Conservation (phyloP, 176 grass and related monocot genomes). For the Paspalum notatum region DNA sequence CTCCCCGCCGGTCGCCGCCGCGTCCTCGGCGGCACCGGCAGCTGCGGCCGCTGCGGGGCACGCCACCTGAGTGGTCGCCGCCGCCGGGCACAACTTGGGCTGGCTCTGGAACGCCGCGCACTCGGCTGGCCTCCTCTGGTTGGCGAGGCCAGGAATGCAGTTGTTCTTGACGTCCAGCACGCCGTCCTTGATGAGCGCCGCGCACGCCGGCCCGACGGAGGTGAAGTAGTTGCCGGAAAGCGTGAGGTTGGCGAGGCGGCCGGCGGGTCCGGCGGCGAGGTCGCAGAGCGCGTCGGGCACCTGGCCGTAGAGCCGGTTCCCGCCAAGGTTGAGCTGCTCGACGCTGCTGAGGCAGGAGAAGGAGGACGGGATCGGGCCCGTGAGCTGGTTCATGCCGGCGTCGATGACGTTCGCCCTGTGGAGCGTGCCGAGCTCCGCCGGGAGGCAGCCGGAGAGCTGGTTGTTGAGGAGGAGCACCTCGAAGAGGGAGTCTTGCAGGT, state of each 20-base stretch:
- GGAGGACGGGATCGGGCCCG: constrained; percentile 61
- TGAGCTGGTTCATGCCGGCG: constrained; percentile 67
- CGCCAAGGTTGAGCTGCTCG: constrained; percentile 62
- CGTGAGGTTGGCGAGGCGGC: constrained; percentile 63
- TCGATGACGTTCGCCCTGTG: constrained; percentile 59
- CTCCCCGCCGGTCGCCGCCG: background rate
- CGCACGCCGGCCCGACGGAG: constrained; percentile 53
- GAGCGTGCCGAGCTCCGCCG: constrained; percentile 60
- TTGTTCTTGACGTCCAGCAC: constrained; percentile 63
- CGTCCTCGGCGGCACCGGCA: background rate
- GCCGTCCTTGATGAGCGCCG: constrained; percentile 37
- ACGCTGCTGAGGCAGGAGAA: constrained; percentile 70
- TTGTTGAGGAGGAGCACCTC: constrained; percentile 77
- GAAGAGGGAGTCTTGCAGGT: constrained; percentile 28
- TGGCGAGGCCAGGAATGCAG: constrained; percentile 57
- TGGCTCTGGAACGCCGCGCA: constrained; percentile 65
- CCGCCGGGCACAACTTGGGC: constrained; percentile 51
- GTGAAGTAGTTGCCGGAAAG: constrained; percentile 84
- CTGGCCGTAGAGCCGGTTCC: constrained; percentile 54
- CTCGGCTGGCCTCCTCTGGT: constrained; percentile 60
- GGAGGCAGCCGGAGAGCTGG: constrained; percentile 73
- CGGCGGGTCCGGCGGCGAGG: constrained; percentile 19
- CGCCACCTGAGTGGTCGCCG: background rate
- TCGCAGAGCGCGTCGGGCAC: constrained; percentile 66
- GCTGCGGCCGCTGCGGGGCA: constrained; percentile 15